Conservation (phyloP, 345 rosid genomes). For the Hevea brasiliensis region DNA sequence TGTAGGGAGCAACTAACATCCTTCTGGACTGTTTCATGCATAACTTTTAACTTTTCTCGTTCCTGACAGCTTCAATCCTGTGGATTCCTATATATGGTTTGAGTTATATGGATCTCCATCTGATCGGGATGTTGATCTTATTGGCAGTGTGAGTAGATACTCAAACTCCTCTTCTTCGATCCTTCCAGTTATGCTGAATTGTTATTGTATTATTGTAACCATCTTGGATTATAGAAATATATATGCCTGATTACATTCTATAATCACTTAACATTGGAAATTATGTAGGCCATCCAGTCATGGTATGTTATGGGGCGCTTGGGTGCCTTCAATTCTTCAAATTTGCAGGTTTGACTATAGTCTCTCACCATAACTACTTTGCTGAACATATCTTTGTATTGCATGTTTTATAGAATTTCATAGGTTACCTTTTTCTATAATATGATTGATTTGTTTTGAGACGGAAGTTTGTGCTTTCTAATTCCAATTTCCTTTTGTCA, state of each 20-base stretch:
- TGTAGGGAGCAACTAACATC: background rate
- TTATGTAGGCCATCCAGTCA: constrained; percentile 73
- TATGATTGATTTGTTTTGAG: background rate
- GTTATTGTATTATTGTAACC: constrained; percentile 5
- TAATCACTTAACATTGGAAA: background rate
- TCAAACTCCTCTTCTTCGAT: constrained; percentile 14
- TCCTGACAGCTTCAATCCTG: constrained; percentile 74
- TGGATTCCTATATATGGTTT: constrained; percentile 85
- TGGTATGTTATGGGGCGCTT: constrained; percentile 97
- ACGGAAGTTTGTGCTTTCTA: background rate
- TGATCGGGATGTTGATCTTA: constrained; percentile 77
- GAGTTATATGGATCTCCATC: constrained; percentile 81
- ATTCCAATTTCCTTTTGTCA: background rate
- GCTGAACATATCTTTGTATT: no score
- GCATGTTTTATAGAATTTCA: background rate
- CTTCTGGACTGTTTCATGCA: background rate
- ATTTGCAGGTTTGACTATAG: constrained; percentile 70
- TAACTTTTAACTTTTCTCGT: constrained; percentile 1
- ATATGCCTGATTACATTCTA: background rate
- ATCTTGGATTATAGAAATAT: background rate
- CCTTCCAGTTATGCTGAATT: constrained; percentile 2
- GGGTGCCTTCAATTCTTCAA: constrained; percentile 90
- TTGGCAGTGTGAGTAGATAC: constrained; percentile 65
- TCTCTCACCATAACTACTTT: background rate
- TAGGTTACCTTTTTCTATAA: no score